These are phyloP conservation scores for Scedosporium aurantiacum DNA, from an alignment of 2,329 filamentous ascomycete species.

Conservation along the genomic window DNA sequence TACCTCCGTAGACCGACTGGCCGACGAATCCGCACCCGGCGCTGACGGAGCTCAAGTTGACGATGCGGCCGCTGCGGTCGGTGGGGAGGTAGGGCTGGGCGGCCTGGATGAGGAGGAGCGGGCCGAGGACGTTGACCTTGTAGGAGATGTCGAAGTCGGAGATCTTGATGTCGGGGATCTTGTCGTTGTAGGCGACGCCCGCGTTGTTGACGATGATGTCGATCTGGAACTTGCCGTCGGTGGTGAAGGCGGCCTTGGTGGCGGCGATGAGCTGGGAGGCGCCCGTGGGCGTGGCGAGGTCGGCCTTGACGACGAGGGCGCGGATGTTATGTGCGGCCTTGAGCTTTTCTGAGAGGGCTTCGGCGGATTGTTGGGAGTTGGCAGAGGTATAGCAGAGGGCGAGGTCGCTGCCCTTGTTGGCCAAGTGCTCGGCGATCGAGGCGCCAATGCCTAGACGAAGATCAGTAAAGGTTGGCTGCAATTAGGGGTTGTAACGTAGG, in stretches of 20 bases:
- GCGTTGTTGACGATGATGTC: conserved; percentile 87
- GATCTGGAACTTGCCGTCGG: conserved; percentile 48
- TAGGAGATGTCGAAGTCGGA: conserved; percentile 63
- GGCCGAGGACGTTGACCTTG: conserved; percentile 71
- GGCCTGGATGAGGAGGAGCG: conserved; percentile 66
- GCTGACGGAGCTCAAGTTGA: conserved; percentile 45
- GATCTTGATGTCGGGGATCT: conserved; percentile 48
- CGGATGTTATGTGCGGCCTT: conserved; percentile 44
- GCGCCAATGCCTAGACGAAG: conserved; percentile 53
- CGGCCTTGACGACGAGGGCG: conserved; percentile 56
- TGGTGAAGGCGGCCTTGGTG: conserved; percentile 45
- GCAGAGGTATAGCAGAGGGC: conserved; percentile 57
- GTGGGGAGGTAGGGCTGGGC: conserved; percentile 56
- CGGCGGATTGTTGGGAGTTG: conserved; percentile 29
- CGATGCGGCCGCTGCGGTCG: conserved; percentile 50
- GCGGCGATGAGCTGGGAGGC: conserved; percentile 48
- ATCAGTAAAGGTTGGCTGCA: conserved; percentile 3
- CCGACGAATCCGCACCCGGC: conserved; percentile 41
- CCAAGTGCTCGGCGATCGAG: conserved; percentile 55
- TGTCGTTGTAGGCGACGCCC: conserved; percentile 56
- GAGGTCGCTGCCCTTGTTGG: conserved; percentile 57
- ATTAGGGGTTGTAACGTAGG: not conserved
- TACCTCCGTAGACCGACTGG: conserved; percentile 46
- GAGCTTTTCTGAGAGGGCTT: conserved; percentile 54
- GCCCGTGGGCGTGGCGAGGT: conserved; percentile 52